A percentile compares a stretch with the other conserved stretches of the same genome.
These are phyloP conservation scores for Rhazya stricta DNA, from an alignment of 257 asterid genomes.

Conservation along the genomic window DNA sequence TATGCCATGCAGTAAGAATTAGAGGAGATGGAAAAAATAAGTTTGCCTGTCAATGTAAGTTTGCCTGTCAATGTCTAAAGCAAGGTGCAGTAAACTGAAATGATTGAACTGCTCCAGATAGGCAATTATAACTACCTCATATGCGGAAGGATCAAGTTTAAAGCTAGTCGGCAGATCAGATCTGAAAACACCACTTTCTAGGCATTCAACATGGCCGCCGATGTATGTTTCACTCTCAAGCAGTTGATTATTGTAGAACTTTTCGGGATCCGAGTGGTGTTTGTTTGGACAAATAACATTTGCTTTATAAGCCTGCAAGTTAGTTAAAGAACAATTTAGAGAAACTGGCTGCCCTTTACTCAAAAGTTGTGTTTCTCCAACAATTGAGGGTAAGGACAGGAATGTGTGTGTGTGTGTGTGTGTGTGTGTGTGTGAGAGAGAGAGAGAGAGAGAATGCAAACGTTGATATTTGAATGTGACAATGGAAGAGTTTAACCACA, in stretches of 20 bases:
- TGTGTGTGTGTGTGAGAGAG: constrained; percentile 1
- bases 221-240: constrained; percentile 98
- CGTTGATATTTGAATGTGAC: background rate
- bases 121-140: constrained; percentile 45
- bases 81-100: background rate
- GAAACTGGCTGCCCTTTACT: constrained; percentile 8
- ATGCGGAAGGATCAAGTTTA: constrained; percentile 89
- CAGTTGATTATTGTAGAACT: constrained; percentile 68
- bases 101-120: background rate
- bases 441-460: constrained; percentile 1
- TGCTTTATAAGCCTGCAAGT: constrained; percentile 85
- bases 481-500: background rate
- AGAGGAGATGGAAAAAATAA: background rate
- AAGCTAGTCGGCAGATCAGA: constrained; percentile 94
- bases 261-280: constrained; percentile 97
- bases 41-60: background rate
- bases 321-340: constrained; percentile 19
- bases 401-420: background rate
- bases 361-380: background rate
- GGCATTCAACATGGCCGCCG: constrained; percentile 99
- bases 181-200: constrained; percentile 99
- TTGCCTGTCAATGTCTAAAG: background rate
- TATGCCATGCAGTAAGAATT: background rate
- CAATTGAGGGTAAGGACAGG: background rate
- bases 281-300: constrained; percentile 96